Percentiles rank a stretch among this genome's conserved stretches.
Conservation (phyloP, 306 rosid species). For the Pyrus bretschneideri region DNA sequence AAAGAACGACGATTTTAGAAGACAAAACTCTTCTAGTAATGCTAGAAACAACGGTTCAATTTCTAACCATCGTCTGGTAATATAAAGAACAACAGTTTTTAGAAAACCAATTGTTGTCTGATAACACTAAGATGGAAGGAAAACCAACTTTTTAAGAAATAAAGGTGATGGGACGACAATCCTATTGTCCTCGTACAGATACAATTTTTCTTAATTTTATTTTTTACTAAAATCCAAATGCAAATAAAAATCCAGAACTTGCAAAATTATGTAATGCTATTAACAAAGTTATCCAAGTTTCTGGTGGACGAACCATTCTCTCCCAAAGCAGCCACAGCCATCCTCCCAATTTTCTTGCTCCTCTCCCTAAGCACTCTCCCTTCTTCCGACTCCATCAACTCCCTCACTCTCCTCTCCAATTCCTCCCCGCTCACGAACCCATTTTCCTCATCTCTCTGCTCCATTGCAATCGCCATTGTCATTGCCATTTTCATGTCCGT, state of each 20-base stretch:
- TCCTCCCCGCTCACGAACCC: conserved; percentile 25
- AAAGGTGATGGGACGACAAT: too few relatives aligned
- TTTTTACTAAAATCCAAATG: too few relatives aligned
- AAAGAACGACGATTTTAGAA: too few relatives aligned
- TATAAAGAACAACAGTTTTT: too few relatives aligned
- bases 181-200: too few relatives aligned
- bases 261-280: background rate
- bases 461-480: conserved; percentile 22
- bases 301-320: conserved; percentile 19
- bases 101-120: too few relatives aligned
- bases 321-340: conserved; percentile 13
- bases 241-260: background rate
- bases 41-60: too few relatives aligned
- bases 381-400: conserved; percentile 29
- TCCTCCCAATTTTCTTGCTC: conserved; percentile 10
- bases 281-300: conserved; percentile 8
- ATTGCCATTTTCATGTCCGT: conserved; percentile 23
- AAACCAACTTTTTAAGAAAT: too few relatives aligned
- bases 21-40: too few relatives aligned
- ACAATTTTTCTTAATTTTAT: too few relatives aligned
- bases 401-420: conserved; percentile 22
- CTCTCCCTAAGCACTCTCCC: conserved; percentile 17
- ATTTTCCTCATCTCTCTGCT: conserved; percentile 15
- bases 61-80: too few relatives aligned
- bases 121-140: too few relatives aligned